Base-by-base conservation (phyloP, 345 rosid genomes). In the Orychophragmus violaceus region DNA sequence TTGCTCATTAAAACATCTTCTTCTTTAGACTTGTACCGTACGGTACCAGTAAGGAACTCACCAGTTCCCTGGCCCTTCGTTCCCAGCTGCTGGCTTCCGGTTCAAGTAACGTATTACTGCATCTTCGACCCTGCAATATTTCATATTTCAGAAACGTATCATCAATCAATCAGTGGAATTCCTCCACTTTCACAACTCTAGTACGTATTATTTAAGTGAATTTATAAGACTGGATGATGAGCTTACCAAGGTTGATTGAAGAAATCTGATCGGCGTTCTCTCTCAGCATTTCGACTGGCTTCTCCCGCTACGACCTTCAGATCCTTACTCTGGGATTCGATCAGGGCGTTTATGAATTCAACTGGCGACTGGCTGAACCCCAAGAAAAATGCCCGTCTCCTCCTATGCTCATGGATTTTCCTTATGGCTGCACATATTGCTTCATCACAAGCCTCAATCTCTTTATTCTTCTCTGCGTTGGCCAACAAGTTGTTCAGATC, bases 331-430 rank as follows among this genome's bases (percentile, higher is more conserved):
- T 94, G 99, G 37, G 99, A 94, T 57, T 90, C 97, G 28, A 88
- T 94, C 79, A 94, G 61, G 44, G 97, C 91, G 67, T 94, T 87
- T 49, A 90, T 85, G 74, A 94, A 94, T 65, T 94, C 99, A 41
- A 87, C 95, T 30, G 99, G 99, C 24, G 96, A 90, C 57, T 90
- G 99, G 76, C 99, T 90, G 74, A 93, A 90, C 48, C 98, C 98
- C 61, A 93, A 92, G 75, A 93, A 93, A 72, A 93, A 93, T 1
- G 97, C 96, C 16, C 97, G 75, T 60, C 99, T 82, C 74, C 88
- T 81, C 9, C 99, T 83, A 71, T 94, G 99, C 74, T 90, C 99
- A 35, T 90, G 95, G 59, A 94, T 87, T 79, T 94, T 94, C 81
- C 90, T 85, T 64, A 90, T 84, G 23, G 99, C 95, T 68, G 77